Base-by-base conservation (phyloP, 129 eudicot genomes). In the Tanacetum coccineum region DNA sequence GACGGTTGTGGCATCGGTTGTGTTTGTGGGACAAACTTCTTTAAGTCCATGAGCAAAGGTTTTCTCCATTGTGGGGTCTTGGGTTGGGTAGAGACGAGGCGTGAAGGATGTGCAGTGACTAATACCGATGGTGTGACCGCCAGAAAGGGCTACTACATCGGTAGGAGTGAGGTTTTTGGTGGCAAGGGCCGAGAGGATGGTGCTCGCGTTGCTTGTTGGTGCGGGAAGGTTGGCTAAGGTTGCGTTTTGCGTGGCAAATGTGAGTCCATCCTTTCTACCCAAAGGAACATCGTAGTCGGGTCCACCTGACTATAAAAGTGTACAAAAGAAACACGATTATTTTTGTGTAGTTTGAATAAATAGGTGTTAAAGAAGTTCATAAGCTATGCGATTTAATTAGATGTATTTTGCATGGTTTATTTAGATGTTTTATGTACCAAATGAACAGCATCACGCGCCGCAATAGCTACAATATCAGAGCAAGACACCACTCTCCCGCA, bases 381-480 rank as follows among this genome's bases (percentile, higher is more conserved):
- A 46, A 6, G 42, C 42, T 36, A 6, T 36, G 9, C 9, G 42
- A 36, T 36, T 36, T 30, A 30, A 5, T 30, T 30, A 30, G 1
- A 30, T 30, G 39, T 5, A 30, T 30, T 30, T 30, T 9, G n/a
- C 26, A 25, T 44, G 26, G 30, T 55, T 13, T 8, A 3, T 49
- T 2, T 54, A 19, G 2, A 55, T 3, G 9, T 18, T 6, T 4
- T 18, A 49, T 28, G 39, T 72, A 88, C 96, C 80, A 88, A 50
- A 78, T 68, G 84, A 78, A 88, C 88, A 11, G 96, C 78, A 52
- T 88, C 93, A 50, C 96, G 93, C n/a, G 93, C 87, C 5, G 93
- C 89, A 20, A 88, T 57, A 36, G 87, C 83, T 9, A 77, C 66
- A 20, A 88, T 76, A 83, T 88, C 96, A 21, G 96, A 49, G 48